phyloP scores from a whole-genome alignment of 2,329 filamentous ascomycete genomes.

The Stagonosporopsis vannaccii region DNA sequence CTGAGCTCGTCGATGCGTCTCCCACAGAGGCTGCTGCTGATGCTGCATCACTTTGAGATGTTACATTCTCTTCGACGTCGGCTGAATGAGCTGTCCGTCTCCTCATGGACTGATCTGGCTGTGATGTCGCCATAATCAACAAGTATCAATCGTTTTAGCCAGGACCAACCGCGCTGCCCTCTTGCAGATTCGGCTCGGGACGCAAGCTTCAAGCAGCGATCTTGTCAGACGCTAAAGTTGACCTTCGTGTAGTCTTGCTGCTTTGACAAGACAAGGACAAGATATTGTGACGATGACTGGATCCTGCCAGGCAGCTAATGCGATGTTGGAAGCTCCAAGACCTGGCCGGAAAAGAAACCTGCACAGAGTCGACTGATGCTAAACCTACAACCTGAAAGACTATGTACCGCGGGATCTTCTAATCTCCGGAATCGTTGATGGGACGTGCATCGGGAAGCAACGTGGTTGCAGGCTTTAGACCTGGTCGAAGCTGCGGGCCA shows the following conservation, averaged over 20 bases:
- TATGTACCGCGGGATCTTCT: constrained; percentile 3
- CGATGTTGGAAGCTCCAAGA: background rate
- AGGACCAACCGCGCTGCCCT: constrained; percentile 5
- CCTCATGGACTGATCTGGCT: background rate
- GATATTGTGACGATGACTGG: background rate
- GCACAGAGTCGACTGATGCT: background rate
- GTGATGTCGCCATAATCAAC: constrained; percentile 9
- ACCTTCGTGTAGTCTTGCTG: background rate
- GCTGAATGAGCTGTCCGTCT: background rate
- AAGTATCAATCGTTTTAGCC: background rate
- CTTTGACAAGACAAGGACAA: background rate
- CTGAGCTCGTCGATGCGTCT: background rate
- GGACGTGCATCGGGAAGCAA: constrained; percentile 13
- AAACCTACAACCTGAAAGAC: background rate
- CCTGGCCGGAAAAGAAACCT: background rate
- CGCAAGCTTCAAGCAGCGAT: constrained; percentile 3
- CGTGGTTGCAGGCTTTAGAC: constrained; percentile 17
- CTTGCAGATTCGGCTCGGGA: constrained; percentile 12
- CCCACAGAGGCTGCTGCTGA: background rate
- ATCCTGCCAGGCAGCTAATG: background rate
- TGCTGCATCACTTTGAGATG: background rate
- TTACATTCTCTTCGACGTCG: background rate
- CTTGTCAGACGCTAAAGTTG: constrained; percentile 1
- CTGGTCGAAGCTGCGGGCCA: constrained; percentile 11
- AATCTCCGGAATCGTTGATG: background rate